Evolutionary conservation across 495 filamentous ascomycete genomes (phyloP).

Genomic region (Neurospora sp.): DNA sequence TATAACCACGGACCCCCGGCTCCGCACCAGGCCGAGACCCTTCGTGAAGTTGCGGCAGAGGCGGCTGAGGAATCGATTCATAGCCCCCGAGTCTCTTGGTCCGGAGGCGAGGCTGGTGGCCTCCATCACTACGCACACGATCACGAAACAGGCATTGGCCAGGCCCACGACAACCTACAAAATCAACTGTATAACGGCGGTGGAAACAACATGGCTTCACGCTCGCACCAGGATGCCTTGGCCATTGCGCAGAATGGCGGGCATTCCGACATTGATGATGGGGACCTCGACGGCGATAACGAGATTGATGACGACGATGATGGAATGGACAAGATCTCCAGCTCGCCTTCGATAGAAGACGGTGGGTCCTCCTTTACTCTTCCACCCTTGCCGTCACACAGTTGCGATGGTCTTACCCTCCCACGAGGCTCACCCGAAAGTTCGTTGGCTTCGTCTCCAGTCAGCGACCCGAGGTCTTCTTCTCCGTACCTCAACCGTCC

Average conservation of each 20-base stretch:
- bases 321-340: slow-evolving; percentile 95
- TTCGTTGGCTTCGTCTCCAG: slow-evolving; percentile 14
- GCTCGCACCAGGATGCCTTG: slow-evolving; percentile 41
- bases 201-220: slow-evolving; percentile 24
- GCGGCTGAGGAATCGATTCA: slow-evolving; percentile 52
- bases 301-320: slow-evolving; percentile 78
- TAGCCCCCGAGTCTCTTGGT: slow-evolving; percentile 42
- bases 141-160: slow-evolving; percentile 34
- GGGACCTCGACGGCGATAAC: slow-evolving; percentile 53
- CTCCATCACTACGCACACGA: slow-evolving; percentile 42
- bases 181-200: slow-evolving; percentile 1
- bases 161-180: slow-evolving; percentile 33
- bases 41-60: slow-evolving; percentile 72
- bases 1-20: slow-evolving; percentile 45
- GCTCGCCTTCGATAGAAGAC: slow-evolving; percentile 96
- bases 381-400: slow-evolving; percentile 24
- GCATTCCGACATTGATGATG: slow-evolving; percentile 49
- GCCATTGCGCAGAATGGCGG: slow-evolving; percentile 47
- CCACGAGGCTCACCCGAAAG: slow-evolving; percentile 18
- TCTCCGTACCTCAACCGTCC: slow-evolving; percentile 45
- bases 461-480: slow-evolving; percentile 35
- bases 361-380: slow-evolving; percentile 55
- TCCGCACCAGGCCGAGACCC: slow-evolving; percentile 74
- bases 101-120: slow-evolving; percentile 38
- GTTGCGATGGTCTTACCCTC: slow-evolving; percentile 30